A percentile compares a stretch with the other conserved stretches of the same genome.
phyloP scores from a whole-genome alignment of 1,284 basidiomycete species.

The Leccinum griseonigrum region DNA sequence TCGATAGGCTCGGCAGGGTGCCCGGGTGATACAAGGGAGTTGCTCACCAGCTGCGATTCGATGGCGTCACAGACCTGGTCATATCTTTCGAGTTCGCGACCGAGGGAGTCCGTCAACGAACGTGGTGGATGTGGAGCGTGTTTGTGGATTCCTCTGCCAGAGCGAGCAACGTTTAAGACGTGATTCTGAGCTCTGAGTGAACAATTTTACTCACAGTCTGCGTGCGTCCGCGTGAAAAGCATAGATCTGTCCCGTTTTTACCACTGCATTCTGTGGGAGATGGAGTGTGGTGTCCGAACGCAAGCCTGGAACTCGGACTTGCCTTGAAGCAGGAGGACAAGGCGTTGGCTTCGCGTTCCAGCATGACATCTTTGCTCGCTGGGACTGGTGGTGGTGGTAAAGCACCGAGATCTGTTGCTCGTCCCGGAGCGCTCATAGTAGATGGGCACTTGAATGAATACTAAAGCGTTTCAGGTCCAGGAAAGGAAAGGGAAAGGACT shows the following conservation, averaged over 20 bases:
- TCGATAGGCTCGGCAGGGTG: slow-evolving; percentile 1
- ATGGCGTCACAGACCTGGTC: slow-evolving; percentile 75
- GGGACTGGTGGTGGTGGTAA: slow-evolving; percentile 66
- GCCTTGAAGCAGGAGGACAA: slow-evolving; percentile 59
- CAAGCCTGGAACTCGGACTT: slow-evolving; percentile 9
- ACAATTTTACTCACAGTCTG: slow-evolving; percentile 49
- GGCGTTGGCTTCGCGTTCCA: slow-evolving; percentile 62
- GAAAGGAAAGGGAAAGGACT: slow-evolving; percentile 25
- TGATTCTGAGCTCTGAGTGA: background rate
- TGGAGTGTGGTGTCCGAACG: background rate
- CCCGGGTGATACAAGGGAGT: background rate
- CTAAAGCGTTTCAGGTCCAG: slow-evolving; percentile 6
- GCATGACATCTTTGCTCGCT: slow-evolving; percentile 41
- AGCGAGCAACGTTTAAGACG: background rate
- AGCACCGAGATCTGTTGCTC: slow-evolving; percentile 21
- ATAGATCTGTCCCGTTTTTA: slow-evolving; percentile 69
- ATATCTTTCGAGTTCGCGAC: slow-evolving; percentile 70
- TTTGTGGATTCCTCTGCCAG: slow-evolving; percentile 49
- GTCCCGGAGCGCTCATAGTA: slow-evolving; percentile 14
- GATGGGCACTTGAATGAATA: background rate
- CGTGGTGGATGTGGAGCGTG: slow-evolving; percentile 63
- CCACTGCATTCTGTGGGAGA: slow-evolving; percentile 51
- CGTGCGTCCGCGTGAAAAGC: slow-evolving; percentile 61
- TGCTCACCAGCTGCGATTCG: slow-evolving; percentile 63
- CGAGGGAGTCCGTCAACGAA: slow-evolving; percentile 59